Evolutionary conservation across 2,329 filamentous ascomycete species (phyloP).

Genomic region (Biscogniauxia sp.): DNA sequence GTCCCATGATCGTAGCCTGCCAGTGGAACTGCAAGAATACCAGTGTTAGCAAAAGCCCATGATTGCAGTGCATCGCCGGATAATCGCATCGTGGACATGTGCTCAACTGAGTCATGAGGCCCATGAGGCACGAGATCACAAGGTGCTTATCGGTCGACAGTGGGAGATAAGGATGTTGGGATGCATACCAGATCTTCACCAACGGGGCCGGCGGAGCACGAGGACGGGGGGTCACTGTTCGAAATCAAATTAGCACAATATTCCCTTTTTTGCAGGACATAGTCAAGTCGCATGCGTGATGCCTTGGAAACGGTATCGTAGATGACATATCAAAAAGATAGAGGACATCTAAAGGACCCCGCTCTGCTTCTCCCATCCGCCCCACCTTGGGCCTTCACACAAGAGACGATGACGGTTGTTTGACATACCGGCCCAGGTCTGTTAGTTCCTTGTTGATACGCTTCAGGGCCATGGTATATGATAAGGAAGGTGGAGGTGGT

Average conservation of each 20-base stretch:
- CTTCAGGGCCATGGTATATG: conserved; percentile 77
- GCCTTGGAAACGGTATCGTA: background rate
- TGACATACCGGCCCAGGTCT: conserved; percentile 79
- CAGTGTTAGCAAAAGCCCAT: conserved; percentile 31
- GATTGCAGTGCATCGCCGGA: background rate
- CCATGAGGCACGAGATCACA: conserved; percentile 10
- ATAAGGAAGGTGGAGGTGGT: conserved; percentile 24
- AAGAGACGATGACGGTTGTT: conserved; percentile 17
- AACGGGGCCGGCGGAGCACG: conserved; percentile 94
- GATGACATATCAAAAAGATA: background rate
- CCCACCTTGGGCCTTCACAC: conserved; percentile 27
- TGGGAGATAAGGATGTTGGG: conserved; percentile 39
- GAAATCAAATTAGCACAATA: conserved; percentile 29
- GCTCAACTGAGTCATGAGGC: conserved; percentile 18
- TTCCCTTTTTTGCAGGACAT: conserved; percentile 12
- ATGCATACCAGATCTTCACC: conserved; percentile 88
- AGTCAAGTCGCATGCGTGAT: background rate
- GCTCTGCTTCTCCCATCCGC: conserved; percentile 20
- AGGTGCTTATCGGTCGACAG: conserved; percentile 23
- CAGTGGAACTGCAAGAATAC: conserved; percentile 79
- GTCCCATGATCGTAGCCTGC: conserved; percentile 99
- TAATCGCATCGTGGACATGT: conserved; percentile 14
- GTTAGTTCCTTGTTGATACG: conserved; percentile 93
- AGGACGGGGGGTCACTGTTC: conserved; percentile 90
- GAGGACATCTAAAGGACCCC: conserved; percentile 23